A percentile compares a stretch with the other conserved stretches of the same genome.
phyloP scores from a whole-genome alignment of 768 basidiomycete species.

The Lactifluus piperatus region DNA sequence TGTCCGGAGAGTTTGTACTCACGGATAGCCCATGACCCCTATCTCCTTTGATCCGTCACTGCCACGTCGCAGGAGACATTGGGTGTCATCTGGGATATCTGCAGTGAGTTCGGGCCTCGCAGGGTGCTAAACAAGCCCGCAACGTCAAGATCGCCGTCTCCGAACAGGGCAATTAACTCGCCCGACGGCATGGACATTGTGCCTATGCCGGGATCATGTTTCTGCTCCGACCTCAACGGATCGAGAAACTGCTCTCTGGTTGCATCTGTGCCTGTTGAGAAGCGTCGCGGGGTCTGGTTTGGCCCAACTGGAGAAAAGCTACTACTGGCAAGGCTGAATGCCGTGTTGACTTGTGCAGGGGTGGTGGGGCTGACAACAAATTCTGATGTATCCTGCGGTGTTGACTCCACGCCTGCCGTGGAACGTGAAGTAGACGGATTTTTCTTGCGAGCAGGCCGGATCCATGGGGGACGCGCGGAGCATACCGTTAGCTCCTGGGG shows the following conservation, averaged over 20 bases:
- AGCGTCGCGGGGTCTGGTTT: not conserved
- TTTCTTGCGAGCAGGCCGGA: slow-evolving; percentile 81
- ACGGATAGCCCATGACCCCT: not conserved
- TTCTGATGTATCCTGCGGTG: slow-evolving; percentile 15
- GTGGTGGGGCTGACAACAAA: not conserved
- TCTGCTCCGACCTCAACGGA: not conserved
- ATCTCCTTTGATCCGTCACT: not conserved
- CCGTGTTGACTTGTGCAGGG: not conserved
- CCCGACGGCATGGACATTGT: not conserved
- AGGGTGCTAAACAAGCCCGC: not conserved
- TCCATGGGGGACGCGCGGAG: slow-evolving; percentile 68
- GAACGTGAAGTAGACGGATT: slow-evolving; percentile 41
- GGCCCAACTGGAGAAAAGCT: not conserved
- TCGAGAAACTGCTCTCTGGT: slow-evolving; percentile 1
- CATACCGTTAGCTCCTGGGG: slow-evolving; percentile 42
- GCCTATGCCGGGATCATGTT: not conserved
- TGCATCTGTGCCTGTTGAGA: not conserved
- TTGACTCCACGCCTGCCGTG: slow-evolving; percentile 13
- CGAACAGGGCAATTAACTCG: slow-evolving; percentile 15
- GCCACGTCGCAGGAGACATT: not conserved
- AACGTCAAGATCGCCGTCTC: slow-evolving; percentile 6
- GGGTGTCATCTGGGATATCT: not conserved
- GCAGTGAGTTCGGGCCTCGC: not conserved
- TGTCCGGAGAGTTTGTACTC: not conserved
- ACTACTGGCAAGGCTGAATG: not conserved